A percentile compares a stretch with the other conserved stretches of the same genome.
These are phyloP conservation scores for Hypoxylon sp. DNA, from an alignment of 2,329 filamentous ascomycete genomes.

Conservation along the genomic window DNA sequence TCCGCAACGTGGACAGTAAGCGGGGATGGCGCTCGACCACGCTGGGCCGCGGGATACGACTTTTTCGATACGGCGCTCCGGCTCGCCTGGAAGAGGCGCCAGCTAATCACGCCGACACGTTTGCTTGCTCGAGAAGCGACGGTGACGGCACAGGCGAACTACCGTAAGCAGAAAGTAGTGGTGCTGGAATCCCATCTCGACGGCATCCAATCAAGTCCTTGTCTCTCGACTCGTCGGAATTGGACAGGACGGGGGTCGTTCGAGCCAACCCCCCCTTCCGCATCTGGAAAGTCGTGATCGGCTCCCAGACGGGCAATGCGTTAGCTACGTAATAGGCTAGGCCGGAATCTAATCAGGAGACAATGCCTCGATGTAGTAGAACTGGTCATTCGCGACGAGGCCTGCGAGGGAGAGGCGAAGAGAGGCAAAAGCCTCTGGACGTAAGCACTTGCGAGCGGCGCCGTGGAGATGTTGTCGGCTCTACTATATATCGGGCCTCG, in stretches of 20 bases:
- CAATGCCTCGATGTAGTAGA: constrained; percentile 24
- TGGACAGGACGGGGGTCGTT: constrained; percentile 18
- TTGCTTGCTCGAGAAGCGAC: constrained; percentile 11
- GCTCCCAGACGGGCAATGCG: constrained; percentile 22
- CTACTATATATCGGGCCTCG: too few species aligned
- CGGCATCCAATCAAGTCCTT: constrained; percentile 35
- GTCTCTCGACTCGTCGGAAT: constrained; percentile 6
- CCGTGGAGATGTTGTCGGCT: constrained; percentile 12
- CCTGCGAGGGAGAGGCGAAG: too few species aligned
- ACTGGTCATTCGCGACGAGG: not conserved
- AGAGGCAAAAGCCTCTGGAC: not conserved
- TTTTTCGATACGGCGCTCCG: constrained; percentile 12
- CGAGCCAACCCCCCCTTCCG: constrained; percentile 10
- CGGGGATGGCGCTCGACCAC: constrained; percentile 23
- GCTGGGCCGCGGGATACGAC: constrained; percentile 15
- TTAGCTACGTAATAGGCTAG: constrained; percentile 31
- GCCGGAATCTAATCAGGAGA: constrained; percentile 22
- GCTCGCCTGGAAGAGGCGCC: constrained; percentile 20
- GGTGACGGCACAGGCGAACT: constrained; percentile 27
- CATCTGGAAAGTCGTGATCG: constrained; percentile 27
- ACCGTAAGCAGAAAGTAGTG: constrained; percentile 25
- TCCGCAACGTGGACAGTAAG: constrained; percentile 29
- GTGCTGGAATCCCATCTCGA: constrained; percentile 32
- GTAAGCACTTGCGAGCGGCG: constrained; percentile 22
- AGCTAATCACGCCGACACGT: constrained; percentile 26